phyloP scores from a whole-genome alignment of 345 rosid genomes.

The Populus nigra region DNA sequence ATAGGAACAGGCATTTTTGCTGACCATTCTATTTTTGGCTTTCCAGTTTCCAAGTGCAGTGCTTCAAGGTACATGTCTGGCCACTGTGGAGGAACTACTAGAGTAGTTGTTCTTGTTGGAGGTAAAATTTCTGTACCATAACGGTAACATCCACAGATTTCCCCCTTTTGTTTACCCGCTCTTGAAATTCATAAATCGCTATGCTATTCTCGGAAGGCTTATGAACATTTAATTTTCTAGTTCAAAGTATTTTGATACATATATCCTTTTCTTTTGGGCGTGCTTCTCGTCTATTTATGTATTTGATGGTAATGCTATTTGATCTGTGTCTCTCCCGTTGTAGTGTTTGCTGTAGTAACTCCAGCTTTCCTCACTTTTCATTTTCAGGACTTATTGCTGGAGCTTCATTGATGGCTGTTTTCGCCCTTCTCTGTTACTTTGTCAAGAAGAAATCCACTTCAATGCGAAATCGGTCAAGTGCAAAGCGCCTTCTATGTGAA shows the following conservation, averaged over 20 bases:
- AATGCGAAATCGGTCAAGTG: constrained; percentile 48
- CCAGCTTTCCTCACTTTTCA: constrained; percentile 3
- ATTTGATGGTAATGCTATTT: background rate
- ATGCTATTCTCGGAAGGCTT: background rate
- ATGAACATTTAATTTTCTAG: background rate
- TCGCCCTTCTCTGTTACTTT: constrained; percentile 47
- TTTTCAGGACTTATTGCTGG: constrained; percentile 59
- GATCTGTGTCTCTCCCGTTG: background rate
- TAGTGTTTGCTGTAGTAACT: background rate
- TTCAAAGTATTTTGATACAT: background rate
- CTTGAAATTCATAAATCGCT: background rate
- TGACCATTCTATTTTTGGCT: constrained; percentile 5
- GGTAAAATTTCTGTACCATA: constrained; percentile 40
- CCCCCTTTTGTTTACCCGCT: background rate
- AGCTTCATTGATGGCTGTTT: constrained; percentile 42
- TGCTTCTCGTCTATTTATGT: background rate
- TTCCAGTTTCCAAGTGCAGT: constrained; percentile 38
- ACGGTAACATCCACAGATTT: background rate
- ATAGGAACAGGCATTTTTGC: background rate
- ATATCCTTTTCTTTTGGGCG: background rate
- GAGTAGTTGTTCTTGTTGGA: constrained; percentile 55
- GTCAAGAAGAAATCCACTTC: constrained; percentile 37
- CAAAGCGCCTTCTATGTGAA: constrained; percentile 65
- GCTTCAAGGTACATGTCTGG: constrained; percentile 39
- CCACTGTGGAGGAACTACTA: constrained; percentile 42